Evolutionary conservation across 2,329 filamentous ascomycete genomes (phyloP).

Genomic region (Fusarium tjaetaba): DNA sequence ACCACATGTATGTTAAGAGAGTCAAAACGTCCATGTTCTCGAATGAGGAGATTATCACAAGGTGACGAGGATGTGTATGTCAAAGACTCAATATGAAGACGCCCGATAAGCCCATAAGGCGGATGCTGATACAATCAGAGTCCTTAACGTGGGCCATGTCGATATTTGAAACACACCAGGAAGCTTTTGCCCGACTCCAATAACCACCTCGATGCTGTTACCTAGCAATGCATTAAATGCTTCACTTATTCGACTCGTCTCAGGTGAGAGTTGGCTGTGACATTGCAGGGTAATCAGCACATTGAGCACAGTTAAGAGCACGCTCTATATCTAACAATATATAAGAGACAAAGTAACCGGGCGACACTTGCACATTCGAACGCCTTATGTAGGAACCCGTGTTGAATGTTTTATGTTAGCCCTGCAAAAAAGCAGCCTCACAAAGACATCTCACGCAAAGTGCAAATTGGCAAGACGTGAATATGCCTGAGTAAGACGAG

Average conservation of each 20-base stretch:
- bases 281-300: background rate
- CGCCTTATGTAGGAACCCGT: constrained; percentile 11
- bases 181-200: background rate
- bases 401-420: background rate
- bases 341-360: background rate
- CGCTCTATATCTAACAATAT: background rate
- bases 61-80: background rate
- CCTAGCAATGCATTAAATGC: background rate
- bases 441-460: background rate
- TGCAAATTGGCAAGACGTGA: background rate
- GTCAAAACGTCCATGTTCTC: background rate
- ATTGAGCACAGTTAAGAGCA: background rate
- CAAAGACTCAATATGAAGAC: background rate
- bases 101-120: background rate
- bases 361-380: background rate
- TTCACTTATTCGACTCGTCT: background rate
- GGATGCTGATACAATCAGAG: background rate
- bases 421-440: background rate
- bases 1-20: background rate
- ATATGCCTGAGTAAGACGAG: background rate
- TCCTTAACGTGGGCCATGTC: background rate
- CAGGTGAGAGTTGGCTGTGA: background rate
- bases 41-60: background rate
- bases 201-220: background rate
- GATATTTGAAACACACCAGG: background rate